Evolutionary conservation across 2,329 filamentous ascomycete genomes (phyloP).

Genomic region (Cercospora sojina): DNA sequence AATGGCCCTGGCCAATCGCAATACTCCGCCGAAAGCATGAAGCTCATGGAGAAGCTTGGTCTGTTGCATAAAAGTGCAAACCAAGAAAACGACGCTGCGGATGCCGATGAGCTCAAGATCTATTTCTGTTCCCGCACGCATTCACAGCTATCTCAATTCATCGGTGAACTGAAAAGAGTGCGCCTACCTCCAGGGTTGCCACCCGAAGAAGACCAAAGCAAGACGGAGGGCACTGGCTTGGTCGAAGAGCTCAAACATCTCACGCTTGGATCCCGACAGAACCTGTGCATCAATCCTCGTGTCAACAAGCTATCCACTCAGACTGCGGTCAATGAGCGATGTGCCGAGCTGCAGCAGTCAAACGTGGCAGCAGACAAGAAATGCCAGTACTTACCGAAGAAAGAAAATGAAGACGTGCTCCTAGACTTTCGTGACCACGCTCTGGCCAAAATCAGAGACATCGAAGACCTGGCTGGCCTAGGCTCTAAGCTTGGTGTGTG

Average conservation of each 20-base stretch:
- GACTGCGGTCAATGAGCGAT: slow-evolving; percentile 89
- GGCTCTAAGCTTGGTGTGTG: slow-evolving; percentile 80
- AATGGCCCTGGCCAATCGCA: slow-evolving; percentile 23
- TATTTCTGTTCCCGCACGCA: slow-evolving; percentile 93
- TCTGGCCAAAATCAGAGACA: slow-evolving; percentile 82
- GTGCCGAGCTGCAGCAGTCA: slow-evolving; percentile 82
- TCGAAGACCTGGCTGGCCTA: slow-evolving; percentile 80
- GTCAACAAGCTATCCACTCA: slow-evolving; percentile 68
- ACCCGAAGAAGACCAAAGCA: slow-evolving; percentile 21
- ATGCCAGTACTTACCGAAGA: slow-evolving; percentile 76
- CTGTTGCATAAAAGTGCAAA: slow-evolving; percentile 43
- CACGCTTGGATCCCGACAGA: slow-evolving; percentile 80
- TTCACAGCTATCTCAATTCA: slow-evolving; percentile 86
- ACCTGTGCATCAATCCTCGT: slow-evolving; percentile 82
- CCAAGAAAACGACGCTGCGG: slow-evolving; percentile 43
- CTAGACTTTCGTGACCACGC: slow-evolving; percentile 82
- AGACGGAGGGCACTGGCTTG: slow-evolving; percentile 8
- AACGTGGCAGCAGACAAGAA: slow-evolving; percentile 60
- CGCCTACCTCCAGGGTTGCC: slow-evolving; percentile 68
- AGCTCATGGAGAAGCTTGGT: slow-evolving; percentile 64
- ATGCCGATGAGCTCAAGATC: slow-evolving; percentile 72
- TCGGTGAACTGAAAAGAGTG: slow-evolving; percentile 77
- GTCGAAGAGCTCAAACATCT: slow-evolving; percentile 73
- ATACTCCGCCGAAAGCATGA: slow-evolving; percentile 69
- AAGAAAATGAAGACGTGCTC: slow-evolving; percentile 68